Evolutionary conservation across 768 basidiomycete species (phyloP).

Genomic region (Boletus rubroflammeus): DNA sequence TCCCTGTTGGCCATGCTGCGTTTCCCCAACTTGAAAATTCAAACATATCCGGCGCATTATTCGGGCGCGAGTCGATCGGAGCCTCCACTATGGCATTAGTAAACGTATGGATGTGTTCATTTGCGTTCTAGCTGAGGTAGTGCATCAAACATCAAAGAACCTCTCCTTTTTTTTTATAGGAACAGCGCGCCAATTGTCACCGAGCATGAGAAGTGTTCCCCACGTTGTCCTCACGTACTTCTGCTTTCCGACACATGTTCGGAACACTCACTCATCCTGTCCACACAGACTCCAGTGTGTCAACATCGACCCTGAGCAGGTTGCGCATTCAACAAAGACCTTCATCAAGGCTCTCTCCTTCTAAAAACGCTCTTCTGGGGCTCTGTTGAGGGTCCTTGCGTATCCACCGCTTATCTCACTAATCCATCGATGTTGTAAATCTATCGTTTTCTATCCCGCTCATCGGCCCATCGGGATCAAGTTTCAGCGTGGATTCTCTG

Average conservation of each 20-base stretch:
- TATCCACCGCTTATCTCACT: background rate
- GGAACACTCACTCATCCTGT: background rate
- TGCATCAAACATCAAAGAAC: conserved; percentile 8
- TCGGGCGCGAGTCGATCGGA: conserved; percentile 11
- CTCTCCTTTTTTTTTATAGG: background rate
- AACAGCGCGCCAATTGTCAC: background rate
- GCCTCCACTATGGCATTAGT: background rate
- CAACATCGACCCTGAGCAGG: background rate
- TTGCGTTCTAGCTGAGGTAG: background rate
- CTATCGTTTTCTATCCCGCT: no score
- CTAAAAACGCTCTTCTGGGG: background rate
- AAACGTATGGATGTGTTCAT: background rate
- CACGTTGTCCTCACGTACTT: conserved; percentile 5
- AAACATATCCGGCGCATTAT: background rate
- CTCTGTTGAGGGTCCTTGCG: background rate
- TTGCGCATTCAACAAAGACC: no score
- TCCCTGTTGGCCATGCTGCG: conserved; percentile 10
- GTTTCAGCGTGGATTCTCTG: background rate
- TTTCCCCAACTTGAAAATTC: background rate
- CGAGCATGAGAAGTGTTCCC: background rate
- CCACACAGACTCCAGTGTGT: background rate
- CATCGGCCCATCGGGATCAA: conserved; percentile 1
- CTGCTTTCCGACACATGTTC: background rate
- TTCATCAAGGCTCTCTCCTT: background rate
- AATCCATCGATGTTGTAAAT: conserved; percentile 7